Conservation (phyloP, 2,329 filamentous ascomycete species). For the Monosporascus sp. region DNA sequence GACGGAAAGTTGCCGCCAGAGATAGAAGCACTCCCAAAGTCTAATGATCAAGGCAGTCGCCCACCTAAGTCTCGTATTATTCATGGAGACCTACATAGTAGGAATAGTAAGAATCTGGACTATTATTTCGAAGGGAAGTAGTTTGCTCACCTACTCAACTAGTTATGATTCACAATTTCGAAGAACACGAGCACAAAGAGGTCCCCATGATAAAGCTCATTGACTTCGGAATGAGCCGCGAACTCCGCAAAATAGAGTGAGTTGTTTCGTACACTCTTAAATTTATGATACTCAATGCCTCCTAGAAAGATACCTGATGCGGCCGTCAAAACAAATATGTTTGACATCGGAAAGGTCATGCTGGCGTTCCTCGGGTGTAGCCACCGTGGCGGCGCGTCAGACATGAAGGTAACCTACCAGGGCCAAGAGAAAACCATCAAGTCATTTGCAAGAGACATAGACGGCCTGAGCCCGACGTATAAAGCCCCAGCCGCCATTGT, state of each 20-base stretch:
- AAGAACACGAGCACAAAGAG: conserved; percentile 7
- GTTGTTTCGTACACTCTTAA: neutral
- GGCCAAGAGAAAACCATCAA: conserved; percentile 2
- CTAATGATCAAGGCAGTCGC: neutral
- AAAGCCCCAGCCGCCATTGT: neutral
- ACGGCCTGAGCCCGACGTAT: conserved; percentile 3
- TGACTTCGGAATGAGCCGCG: conserved; percentile 13
- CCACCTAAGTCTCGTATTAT: conserved; percentile 9
- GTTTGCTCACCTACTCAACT: neutral
- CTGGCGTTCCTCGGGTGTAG: conserved; percentile 13
- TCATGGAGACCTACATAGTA: conserved; percentile 14
- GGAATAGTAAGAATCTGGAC: conserved; percentile 10
- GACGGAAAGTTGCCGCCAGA: neutral
- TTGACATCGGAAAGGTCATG: conserved; percentile 10
- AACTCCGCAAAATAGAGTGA: conserved; percentile 6
- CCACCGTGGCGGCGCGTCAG: neutral
- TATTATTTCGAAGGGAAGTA: neutral
- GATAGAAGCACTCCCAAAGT: conserved; percentile 8
- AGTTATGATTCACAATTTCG: conserved; percentile 17
- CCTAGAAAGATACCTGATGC: conserved; percentile 2
- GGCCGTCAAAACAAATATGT: conserved; percentile 9
- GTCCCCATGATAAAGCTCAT: conserved; percentile 15
- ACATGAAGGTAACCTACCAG: conserved; percentile 9
- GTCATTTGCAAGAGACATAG: conserved; percentile 8
- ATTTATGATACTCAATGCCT: neutral